phyloP scores from a whole-genome alignment of 441 rosid genomes.

The Adansonia gregorii region DNA sequence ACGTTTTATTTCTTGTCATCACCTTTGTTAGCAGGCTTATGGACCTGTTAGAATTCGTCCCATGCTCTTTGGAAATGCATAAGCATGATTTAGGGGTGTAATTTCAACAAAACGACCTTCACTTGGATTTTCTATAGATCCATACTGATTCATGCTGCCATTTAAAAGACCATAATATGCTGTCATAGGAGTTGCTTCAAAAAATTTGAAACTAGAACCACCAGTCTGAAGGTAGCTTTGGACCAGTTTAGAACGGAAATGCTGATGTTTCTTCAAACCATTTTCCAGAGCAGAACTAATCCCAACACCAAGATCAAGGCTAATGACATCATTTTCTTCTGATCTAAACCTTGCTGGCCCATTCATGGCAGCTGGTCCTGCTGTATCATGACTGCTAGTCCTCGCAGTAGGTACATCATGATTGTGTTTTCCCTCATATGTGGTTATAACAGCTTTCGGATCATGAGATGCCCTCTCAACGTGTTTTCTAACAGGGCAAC shows the following conservation, averaged over 20 bases:
- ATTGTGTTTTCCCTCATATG: slow-evolving; percentile 96
- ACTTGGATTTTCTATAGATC: slow-evolving; percentile 48
- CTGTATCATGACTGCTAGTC: slow-evolving; percentile 61
- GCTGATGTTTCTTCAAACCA: slow-evolving; percentile 53
- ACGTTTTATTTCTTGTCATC: slow-evolving; percentile 26
- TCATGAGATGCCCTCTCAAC: slow-evolving; percentile 98
- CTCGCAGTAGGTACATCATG: slow-evolving; percentile 86
- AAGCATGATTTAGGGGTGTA: slow-evolving; percentile 55
- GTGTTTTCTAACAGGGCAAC: slow-evolving; percentile 95
- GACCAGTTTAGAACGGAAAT: slow-evolving; percentile 40
- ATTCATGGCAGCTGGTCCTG: slow-evolving; percentile 44
- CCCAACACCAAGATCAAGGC: slow-evolving; percentile 97
- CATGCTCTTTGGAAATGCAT: slow-evolving; percentile 62
- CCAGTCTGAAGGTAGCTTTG: slow-evolving; percentile 44
- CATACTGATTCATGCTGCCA: slow-evolving; percentile 54
- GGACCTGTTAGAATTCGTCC: slow-evolving; percentile 85
- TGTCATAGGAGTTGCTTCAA: slow-evolving; percentile 49
- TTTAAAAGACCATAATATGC: slow-evolving; percentile 55
- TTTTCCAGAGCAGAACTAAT: slow-evolving; percentile 58
- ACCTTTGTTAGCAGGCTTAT: slow-evolving; percentile 34
- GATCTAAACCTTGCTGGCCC: slow-evolving; percentile 52
- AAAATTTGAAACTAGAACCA: slow-evolving; percentile 53
- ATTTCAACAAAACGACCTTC: slow-evolving; percentile 53
- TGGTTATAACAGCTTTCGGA: slow-evolving; percentile 94
- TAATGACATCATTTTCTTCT: slow-evolving; percentile 59